Evolutionary conservation across 2,329 filamentous ascomycete species (phyloP).

Genomic region (Ceratocystis albifundus): DNA sequence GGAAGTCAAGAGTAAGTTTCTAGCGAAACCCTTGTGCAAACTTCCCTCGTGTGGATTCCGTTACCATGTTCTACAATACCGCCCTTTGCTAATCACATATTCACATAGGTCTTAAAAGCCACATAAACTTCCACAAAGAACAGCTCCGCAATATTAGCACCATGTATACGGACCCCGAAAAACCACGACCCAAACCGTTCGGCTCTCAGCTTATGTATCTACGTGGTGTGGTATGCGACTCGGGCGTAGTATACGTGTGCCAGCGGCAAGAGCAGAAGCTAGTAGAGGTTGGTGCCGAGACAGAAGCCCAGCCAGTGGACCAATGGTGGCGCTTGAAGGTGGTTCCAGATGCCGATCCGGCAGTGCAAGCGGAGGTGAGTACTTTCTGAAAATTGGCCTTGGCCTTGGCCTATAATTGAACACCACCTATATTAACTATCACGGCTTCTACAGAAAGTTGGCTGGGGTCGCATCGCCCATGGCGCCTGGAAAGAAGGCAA

Average conservation of each 20-base stretch:
- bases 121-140: slow-evolving; percentile 22
- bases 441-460: slow-evolving; percentile 35
- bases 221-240: slow-evolving; percentile 40
- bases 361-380: slow-evolving; percentile 41
- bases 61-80: too few species aligned
- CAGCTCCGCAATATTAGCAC: slow-evolving; percentile 33
- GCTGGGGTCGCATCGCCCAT: slow-evolving; percentile 35
- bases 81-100: neutral
- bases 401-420: neutral
- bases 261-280: slow-evolving; percentile 34
- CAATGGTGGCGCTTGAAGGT: slow-evolving; percentile 48
- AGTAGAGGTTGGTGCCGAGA: slow-evolving; percentile 33
- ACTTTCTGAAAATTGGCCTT: neutral
- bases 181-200: slow-evolving; percentile 32
- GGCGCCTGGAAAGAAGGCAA: slow-evolving; percentile 38
- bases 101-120: slow-evolving; percentile 16
- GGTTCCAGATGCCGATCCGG: slow-evolving; percentile 31
- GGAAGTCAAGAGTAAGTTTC: slow-evolving; percentile 13
- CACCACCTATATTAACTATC: too few species aligned
- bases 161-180: slow-evolving; percentile 34
- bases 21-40: neutral
- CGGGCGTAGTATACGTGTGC: slow-evolving; percentile 42
- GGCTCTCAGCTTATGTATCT: slow-evolving; percentile 39
- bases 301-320: slow-evolving; percentile 29
- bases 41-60: too few species aligned